Evolutionary conservation across 2,329 filamentous ascomycete genomes (phyloP), one percentile per base, ranked within the genome.

Genomic region (Pyrenophora seminiperda): DNA sequence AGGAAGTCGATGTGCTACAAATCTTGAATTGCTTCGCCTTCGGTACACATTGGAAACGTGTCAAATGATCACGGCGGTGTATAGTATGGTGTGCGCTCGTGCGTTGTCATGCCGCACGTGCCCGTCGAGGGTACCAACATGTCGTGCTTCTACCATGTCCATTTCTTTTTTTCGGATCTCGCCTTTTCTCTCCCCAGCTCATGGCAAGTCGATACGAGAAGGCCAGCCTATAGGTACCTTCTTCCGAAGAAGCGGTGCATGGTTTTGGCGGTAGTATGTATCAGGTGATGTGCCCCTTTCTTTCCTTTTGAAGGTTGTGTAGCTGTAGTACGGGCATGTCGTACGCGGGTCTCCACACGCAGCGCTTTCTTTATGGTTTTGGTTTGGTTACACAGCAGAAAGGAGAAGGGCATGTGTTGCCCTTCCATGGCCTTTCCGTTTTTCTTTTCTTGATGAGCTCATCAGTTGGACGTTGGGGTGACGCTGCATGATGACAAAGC

Each of bases 1-100:
- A 44, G 47, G 50, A 56, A 47, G 17, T 24, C 7, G 24, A 34
- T 33, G 55, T 57, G 47, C 9, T 47, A 55, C 55, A 41, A 45
- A n/a, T 36, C 24, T 27, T 27, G 24, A 27, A 5, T 27, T 9
- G 24, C 24, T 27, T 27, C 24, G 24, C 24, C 24, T 27, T 27
- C 24, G 24, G 17, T 36, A 36, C 33, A 36, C 13, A n/a, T 36
- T 13, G 17, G n/a, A 19, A 36, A 36, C 19, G 33, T 46, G 27
- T 42, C 29, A 33, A 43, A 47, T 39, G 36, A 33, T 13, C 43
- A 49, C 57, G 24, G 17, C 27, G 37, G 30, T 34, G 37, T 27
- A 27, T 13, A 27, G 24, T 27, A 4, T 11, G 34, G 20, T 29
- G n/a, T 29, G n/a, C 27, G 29, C 29, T 34, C 19, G n/a, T 38